These are phyloP conservation scores for Angomonas ambiguus DNA, from an alignment of 208 protist genomes.

Conservation along the genomic window DNA sequence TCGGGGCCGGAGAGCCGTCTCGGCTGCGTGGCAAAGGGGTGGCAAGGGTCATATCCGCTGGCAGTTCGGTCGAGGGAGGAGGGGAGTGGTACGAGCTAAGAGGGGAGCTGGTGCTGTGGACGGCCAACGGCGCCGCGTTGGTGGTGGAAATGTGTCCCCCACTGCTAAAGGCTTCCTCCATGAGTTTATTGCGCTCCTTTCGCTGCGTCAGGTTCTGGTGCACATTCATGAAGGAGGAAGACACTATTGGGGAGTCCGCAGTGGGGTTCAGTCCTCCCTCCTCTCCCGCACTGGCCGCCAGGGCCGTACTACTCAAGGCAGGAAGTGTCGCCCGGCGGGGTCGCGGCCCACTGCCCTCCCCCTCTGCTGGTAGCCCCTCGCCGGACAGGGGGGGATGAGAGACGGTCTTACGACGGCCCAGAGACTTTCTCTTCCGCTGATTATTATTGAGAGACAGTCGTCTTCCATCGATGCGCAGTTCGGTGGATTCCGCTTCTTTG, in stretches of 20 bases:
- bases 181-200: conserved; percentile 3
- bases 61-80: neutral
- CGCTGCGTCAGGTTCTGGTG: neutral
- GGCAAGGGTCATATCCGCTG: neutral
- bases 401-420: neutral
- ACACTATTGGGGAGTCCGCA: neutral
- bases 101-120: neutral
- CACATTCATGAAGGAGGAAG: neutral
- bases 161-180: neutral
- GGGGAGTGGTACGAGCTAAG: neutral
- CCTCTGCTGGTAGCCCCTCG: neutral
- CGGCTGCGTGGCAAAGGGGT: neutral
- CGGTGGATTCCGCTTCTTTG: neutral
- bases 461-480: neutral
- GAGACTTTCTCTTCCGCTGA: neutral
- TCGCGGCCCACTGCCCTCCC: neutral
- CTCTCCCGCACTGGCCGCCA: neutral
- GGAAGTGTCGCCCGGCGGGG: neutral
- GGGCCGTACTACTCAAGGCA: neutral
- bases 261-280: neutral
- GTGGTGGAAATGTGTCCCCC: neutral
- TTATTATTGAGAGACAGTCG: neutral
- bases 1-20: neutral
- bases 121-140: neutral
- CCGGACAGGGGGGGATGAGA: neutral